These are phyloP conservation scores for Trypanosoma avium DNA, from an alignment of 208 protist species.

Conservation along the genomic window DNA sequence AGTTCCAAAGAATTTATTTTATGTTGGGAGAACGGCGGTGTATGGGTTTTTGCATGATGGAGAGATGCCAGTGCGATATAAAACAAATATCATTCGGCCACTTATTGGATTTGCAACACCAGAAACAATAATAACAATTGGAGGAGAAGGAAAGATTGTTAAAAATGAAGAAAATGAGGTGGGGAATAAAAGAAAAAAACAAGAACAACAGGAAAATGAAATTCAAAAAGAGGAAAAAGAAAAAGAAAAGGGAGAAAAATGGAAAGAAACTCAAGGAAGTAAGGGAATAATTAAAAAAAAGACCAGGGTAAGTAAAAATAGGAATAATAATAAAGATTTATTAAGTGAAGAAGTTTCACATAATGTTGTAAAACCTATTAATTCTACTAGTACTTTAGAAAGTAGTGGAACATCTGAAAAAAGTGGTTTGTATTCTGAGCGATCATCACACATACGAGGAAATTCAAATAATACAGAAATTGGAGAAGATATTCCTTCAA, in stretches of 20 bases:
- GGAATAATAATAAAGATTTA: no score
- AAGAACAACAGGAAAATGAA: background rate
- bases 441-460: no score
- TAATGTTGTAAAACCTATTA: no score
- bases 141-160: background rate
- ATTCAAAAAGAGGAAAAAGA: slow-evolving; percentile 1
- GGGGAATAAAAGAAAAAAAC: background rate
- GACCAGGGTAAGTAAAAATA: no score
- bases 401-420: no score
- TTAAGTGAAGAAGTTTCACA: no score
- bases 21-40: slow-evolving; percentile 57
- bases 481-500: slow-evolving; percentile 20
- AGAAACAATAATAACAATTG: background rate
- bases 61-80: slow-evolving; percentile 46
- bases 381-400: no score
- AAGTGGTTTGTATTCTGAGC: no score
- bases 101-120: slow-evolving; percentile 24
- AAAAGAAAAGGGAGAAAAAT: background rate
- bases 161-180: background rate
- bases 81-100: slow-evolving; percentile 9
- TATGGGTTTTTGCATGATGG: slow-evolving; percentile 85
- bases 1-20: slow-evolving; percentile 76
- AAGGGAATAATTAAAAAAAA: no score
- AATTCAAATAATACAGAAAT: no score
- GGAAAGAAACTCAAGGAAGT: no score